These are phyloP conservation scores for Phytophthora melonis DNA, from an alignment of 352 stramenopile genomes.

Conservation along the genomic window DNA sequence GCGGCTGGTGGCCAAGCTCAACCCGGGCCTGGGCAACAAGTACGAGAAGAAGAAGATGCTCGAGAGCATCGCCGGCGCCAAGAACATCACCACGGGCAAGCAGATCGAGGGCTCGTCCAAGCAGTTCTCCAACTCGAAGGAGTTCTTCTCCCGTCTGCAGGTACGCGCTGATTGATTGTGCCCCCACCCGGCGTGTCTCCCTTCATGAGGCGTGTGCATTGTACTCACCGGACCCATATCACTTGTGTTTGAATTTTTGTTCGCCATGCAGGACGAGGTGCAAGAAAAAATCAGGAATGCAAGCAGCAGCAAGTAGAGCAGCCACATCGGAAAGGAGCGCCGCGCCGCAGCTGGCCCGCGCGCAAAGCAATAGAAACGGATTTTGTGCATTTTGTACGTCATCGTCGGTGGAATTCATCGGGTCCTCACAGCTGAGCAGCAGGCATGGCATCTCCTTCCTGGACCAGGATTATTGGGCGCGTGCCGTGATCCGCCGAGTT, in stretches of 20 bases:
- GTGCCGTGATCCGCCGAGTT: background rate
- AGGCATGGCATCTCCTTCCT: background rate
- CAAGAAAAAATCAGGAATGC: conserved; percentile 54
- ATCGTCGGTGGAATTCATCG: background rate
- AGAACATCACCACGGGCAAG: conserved; percentile 89
- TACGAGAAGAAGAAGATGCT: conserved; percentile 95
- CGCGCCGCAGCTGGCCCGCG: conserved; percentile 9
- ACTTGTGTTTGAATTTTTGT: conserved; percentile 3
- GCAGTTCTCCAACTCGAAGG: conserved; percentile 90
- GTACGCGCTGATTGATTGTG: conserved; percentile 39
- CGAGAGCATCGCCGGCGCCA: conserved; percentile 78
- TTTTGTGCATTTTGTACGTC: conserved; percentile 40
- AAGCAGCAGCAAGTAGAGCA: conserved; percentile 44
- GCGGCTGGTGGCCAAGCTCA: conserved; percentile 93
- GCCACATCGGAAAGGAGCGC: conserved; percentile 1
- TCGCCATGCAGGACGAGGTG: conserved; percentile 47
- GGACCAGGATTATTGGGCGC: background rate
- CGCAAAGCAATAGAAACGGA: conserved; percentile 45
- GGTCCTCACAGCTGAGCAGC: conserved; percentile 8
- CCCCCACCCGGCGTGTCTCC: conserved; percentile 12
- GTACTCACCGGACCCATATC: conserved; percentile 5
- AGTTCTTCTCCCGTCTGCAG: conserved; percentile 87
- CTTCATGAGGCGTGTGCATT: conserved; percentile 8
- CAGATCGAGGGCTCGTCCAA: conserved; percentile 83
- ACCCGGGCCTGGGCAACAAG: conserved; percentile 95